Percentiles rank a stretch among this genome's conserved stretches.
Evolutionary conservation across 164 flowering plant genomes (phyloP).

Genomic region (Taxillus chinensis): DNA sequence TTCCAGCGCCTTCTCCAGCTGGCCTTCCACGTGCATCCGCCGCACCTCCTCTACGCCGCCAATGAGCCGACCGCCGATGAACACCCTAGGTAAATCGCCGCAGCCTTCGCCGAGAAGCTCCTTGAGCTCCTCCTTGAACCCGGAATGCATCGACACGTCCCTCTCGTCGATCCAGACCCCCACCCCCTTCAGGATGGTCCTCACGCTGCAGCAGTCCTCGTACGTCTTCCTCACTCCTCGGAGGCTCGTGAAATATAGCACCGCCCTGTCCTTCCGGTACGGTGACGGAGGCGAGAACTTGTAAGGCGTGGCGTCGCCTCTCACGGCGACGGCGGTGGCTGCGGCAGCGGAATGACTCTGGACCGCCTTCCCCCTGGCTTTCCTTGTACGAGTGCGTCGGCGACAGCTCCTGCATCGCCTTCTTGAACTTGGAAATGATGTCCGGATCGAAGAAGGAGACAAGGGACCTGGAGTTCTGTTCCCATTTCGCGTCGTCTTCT

Average conservation of each 20-base stretch:
- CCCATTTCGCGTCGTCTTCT: not conserved
- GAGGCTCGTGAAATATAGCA: not conserved
- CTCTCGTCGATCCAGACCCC: conserved; percentile 1
- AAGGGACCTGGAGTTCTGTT: not conserved
- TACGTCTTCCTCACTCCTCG: conserved; percentile 5
- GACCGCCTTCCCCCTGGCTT: too few species aligned
- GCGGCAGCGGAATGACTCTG: too few species aligned
- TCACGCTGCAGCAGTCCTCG: conserved; percentile 1
- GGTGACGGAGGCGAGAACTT: not conserved
- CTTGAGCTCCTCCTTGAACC: conserved; percentile 1
- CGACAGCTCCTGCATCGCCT: conserved; percentile 43
- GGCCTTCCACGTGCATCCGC: conserved; percentile 64
- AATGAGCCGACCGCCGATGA: conserved; percentile 48
- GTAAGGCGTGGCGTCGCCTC: too few species aligned
- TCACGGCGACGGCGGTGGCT: too few species aligned
- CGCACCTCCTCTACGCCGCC: conserved; percentile 76
- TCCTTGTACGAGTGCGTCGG: conserved; percentile 6
- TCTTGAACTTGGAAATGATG: conserved; percentile 41
- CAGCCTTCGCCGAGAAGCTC: not conserved
- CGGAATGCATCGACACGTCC: conserved; percentile 2
- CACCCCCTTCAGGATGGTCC: not conserved
- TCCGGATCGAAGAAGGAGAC: conserved; percentile 53
- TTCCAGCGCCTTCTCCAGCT: conserved; percentile 48
- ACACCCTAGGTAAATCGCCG: conserved; percentile 49
- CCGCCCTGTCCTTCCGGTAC: not conserved